These are phyloP conservation scores for Eucalyptus sp. DNA, from an alignment of 345 rosid genomes.

Conservation along the genomic window DNA sequence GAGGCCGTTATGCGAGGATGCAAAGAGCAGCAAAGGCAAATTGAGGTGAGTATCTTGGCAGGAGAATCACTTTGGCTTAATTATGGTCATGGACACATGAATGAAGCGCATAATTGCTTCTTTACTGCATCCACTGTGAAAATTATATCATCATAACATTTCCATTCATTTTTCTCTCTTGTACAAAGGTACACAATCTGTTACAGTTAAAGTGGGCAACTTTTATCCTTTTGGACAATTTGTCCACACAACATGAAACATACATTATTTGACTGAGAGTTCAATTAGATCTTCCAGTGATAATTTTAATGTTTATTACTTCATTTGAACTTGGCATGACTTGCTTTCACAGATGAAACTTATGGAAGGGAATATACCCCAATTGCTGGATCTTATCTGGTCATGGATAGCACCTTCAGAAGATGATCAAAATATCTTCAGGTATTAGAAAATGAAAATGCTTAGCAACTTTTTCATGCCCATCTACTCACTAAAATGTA, in stretches of 20 bases:
- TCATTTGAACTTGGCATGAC: not conserved
- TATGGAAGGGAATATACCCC: slow-evolving; percentile 84
- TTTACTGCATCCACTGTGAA: not conserved
- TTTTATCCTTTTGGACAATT: not conserved
- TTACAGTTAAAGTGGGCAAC: not conserved
- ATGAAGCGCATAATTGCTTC: not conserved
- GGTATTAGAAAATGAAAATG: slow-evolving; percentile 22
- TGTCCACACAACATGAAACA: not conserved
- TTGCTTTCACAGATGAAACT: slow-evolving; percentile 66
- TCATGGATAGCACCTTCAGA: slow-evolving; percentile 93
- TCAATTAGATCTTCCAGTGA: not conserved
- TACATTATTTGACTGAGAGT: not conserved
- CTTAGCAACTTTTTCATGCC: not conserved
- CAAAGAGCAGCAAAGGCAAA: slow-evolving; percentile 96
- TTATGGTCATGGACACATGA: not conserved
- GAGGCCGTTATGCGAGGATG: slow-evolving; percentile 84
- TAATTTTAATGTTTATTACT: not conserved
- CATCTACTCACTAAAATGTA: not conserved
- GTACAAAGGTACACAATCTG: not conserved
- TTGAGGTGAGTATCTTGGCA: slow-evolving; percentile 42
- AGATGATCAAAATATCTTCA: slow-evolving; percentile 65
- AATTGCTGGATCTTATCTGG: slow-evolving; percentile 88
- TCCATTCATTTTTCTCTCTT: not conserved
- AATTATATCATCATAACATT: not conserved
- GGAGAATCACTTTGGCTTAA: not conserved